These are phyloP conservation scores for Psidium friedrichsthalianum DNA, from an alignment of 345 rosid species.

Conservation along the genomic window DNA sequence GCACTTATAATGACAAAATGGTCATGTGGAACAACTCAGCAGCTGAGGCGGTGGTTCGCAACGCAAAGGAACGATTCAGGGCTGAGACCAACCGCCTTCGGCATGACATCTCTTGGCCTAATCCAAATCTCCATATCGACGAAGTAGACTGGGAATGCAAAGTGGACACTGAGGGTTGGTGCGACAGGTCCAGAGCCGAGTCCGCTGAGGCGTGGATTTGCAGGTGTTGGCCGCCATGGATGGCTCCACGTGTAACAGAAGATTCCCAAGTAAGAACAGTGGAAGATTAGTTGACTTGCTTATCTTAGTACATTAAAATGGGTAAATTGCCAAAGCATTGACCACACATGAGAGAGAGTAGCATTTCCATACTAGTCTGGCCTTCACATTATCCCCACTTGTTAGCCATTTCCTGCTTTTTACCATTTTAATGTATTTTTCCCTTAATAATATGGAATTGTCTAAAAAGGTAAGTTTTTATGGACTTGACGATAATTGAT, in stretches of 20 bases:
- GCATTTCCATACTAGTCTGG: neutral
- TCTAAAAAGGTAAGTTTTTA: neutral
- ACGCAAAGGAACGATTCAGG: conserved; percentile 31
- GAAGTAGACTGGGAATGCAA: conserved; percentile 22
- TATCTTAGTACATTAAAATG: no score
- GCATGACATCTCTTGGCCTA: conserved; percentile 21
- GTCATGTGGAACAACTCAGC: conserved; percentile 45
- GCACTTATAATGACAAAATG: neutral
- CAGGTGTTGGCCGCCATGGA: no score
- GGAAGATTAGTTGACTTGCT: no score
- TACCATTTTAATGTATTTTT: neutral
- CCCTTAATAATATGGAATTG: neutral
- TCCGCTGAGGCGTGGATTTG: no score
- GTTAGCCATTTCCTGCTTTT: neutral
- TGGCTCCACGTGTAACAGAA: neutral
- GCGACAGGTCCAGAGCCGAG: no score
- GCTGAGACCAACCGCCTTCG: conserved; percentile 23
- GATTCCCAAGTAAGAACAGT: neutral
- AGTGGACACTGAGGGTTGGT: conserved; percentile 8
- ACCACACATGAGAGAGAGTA: neutral
- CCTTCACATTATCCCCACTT: neutral
- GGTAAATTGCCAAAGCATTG: no score
- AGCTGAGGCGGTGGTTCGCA: conserved; percentile 25
- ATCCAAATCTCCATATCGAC: conserved; percentile 26
- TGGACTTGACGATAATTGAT: neutral